Conservation (phyloP, 2,329 filamentous ascomycete genomes). For the Zasmidium citrigriseum region DNA sequence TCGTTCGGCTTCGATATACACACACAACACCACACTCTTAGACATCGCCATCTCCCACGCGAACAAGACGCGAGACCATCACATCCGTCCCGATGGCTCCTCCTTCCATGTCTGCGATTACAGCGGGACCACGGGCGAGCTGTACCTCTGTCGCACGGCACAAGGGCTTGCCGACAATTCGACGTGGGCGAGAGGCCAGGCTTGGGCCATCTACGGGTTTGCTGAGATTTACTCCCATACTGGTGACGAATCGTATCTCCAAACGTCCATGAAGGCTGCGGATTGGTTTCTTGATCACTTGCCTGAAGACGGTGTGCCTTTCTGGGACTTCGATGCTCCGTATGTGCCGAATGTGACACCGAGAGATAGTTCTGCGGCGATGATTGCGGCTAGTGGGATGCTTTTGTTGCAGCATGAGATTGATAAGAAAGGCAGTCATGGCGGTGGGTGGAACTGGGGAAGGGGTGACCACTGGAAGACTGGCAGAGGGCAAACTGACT, state of each 20-base stretch:
- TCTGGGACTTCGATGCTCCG: conserved; percentile 20
- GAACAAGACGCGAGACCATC: conserved; percentile 14
- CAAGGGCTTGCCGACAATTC: conserved; percentile 21
- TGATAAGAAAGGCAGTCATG: not conserved
- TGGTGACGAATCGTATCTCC: conserved; percentile 10
- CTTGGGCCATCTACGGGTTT: conserved; percentile 22
- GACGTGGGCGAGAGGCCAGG: conserved; percentile 22
- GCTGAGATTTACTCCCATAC: conserved; percentile 17
- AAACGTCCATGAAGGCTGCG: conserved; percentile 11
- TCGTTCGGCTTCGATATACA: conserved; percentile 14
- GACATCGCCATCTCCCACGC: conserved; percentile 18
- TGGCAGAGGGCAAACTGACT: not conserved
- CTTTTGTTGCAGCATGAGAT: conserved; percentile 17
- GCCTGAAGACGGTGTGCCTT: conserved; percentile 19
- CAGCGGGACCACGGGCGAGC: conserved; percentile 14
- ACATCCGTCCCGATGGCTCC: conserved; percentile 19
- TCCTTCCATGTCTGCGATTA: conserved; percentile 19
- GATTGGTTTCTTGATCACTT: conserved; percentile 19
- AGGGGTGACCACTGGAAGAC: not conserved
- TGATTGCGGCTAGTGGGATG: conserved; percentile 18
- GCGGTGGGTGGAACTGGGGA: not conserved
- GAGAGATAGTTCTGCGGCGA: conserved; percentile 18
- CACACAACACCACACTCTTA: conserved; percentile 12
- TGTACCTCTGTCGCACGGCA: conserved; percentile 22
- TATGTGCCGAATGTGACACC: conserved; percentile 15